Conservation (phyloP, 2,329 filamentous ascomycete genomes). For the Thielaviopsis punctulata region DNA sequence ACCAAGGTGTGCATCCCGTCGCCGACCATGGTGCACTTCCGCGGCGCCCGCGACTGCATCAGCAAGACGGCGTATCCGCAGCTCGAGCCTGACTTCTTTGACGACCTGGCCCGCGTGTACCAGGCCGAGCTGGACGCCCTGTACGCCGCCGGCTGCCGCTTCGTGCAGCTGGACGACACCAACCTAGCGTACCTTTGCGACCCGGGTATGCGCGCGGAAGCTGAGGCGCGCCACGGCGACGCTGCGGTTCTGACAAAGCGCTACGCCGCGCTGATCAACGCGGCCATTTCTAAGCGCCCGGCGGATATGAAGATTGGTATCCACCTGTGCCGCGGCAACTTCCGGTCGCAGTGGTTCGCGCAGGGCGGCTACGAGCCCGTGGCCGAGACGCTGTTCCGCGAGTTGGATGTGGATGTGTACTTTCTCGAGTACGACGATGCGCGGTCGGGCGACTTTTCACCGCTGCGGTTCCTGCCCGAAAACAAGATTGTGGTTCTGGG, state of each 20-base stretch:
- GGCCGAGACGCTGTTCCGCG: constrained; percentile 40
- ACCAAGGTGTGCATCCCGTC: constrained; percentile 53
- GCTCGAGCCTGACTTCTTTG: constrained; percentile 36
- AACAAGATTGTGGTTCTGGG: constrained; percentile 46
- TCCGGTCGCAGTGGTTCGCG: constrained; percentile 45
- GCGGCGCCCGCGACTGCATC: constrained; percentile 34
- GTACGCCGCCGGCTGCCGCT: constrained; percentile 36
- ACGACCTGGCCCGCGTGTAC: constrained; percentile 38
- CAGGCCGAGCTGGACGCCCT: constrained; percentile 35
- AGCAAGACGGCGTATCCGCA: constrained; percentile 32
- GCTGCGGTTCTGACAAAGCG: constrained; percentile 39
- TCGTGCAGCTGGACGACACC: constrained; percentile 46
- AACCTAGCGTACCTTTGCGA: constrained; percentile 28
- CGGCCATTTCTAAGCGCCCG: constrained; percentile 43
- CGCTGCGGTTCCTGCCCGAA: constrained; percentile 37
- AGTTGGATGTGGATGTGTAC: constrained; percentile 42
- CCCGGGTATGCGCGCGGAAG: constrained; percentile 8
- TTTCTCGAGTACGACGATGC: constrained; percentile 44
- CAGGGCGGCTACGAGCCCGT: constrained; percentile 48
- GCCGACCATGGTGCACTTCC: constrained; percentile 48
- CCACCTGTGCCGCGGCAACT: constrained; percentile 44
- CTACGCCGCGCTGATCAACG: constrained; percentile 59
- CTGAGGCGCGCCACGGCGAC: constrained; percentile 10
- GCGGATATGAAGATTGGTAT: constrained; percentile 54
- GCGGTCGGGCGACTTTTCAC: constrained; percentile 44